Percentiles rank a stretch among this genome's conserved stretches.
phyloP scores from a whole-genome alignment of 257 asterid genomes.

The Penstemon davidsonii region DNA sequence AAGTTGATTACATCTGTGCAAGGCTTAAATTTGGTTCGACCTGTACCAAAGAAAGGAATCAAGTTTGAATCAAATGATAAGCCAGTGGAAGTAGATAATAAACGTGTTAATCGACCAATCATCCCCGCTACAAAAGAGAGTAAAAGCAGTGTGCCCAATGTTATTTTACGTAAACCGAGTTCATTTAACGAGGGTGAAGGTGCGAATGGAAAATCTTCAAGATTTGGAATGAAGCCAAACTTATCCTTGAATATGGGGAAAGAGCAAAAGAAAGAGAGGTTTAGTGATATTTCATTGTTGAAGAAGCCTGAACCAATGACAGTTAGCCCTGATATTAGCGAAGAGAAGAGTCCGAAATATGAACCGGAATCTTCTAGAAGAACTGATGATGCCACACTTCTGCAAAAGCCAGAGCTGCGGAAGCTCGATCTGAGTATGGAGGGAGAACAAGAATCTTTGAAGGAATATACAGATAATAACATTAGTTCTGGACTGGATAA shows the following conservation, averaged over 20 bases:
- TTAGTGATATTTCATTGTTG: constrained; percentile 71
- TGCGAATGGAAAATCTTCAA: constrained; percentile 43
- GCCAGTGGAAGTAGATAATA: constrained; percentile 19
- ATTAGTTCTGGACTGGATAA: constrained; percentile 35
- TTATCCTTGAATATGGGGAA: constrained; percentile 63
- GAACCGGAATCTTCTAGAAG: constrained; percentile 27
- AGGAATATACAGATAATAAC: constrained; percentile 33
- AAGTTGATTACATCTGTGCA: constrained; percentile 39
- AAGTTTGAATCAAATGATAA: constrained; percentile 32
- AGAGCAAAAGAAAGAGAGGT: constrained; percentile 57
- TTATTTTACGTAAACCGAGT: constrained; percentile 76
- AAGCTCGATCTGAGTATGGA: constrained; percentile 33
- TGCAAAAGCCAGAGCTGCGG: constrained; percentile 46
- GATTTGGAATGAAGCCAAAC: constrained; percentile 68
- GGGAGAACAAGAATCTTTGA: constrained; percentile 40
- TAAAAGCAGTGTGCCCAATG: constrained; percentile 67
- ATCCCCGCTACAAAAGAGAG: constrained; percentile 35
- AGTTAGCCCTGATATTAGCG: constrained; percentile 23
- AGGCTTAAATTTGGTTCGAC: constrained; percentile 77
- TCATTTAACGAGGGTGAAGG: constrained; percentile 48
- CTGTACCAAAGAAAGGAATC: constrained; percentile 54
- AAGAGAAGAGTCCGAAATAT: constrained; percentile 25
- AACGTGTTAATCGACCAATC: constrained; percentile 31
- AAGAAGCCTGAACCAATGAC: constrained; percentile 65
- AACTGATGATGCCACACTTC: constrained; percentile 32